Base-by-base conservation (phyloP, 164 flowering plant genomes). In the Liquidambar formosana region DNA sequence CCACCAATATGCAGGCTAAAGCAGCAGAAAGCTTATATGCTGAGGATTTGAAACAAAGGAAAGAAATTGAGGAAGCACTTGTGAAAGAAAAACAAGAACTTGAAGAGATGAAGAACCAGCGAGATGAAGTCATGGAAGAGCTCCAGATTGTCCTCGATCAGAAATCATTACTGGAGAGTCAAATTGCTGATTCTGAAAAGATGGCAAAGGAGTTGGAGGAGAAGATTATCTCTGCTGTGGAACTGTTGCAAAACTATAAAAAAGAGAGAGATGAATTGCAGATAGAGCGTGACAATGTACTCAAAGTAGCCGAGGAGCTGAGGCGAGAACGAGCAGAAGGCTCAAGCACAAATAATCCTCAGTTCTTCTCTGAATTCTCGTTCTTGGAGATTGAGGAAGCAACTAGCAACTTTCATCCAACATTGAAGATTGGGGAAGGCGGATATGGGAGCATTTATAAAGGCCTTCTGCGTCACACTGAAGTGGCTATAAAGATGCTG, bases 381-480 rank as follows among this genome's bases (percentile, higher is more conserved):
- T 83, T 82, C 62, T 68, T 58, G 12, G 97, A 92, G 66, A 81
- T 95, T 63, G 82, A 81, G 69, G 83, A 83, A 71, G 97, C 97
- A 1, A 95, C 97, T 43, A 59, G 27, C 4, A 60, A 68, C 63
- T 91, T 89, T 72, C 78, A 88, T 68, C 74, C 81, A 22, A 78
- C 85, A 1, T 68, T 81, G 70, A 86, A 83, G 81, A 90, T 95
- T 66, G 93, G 97, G 12, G 89, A 87, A 85, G 97, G 97, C 41
- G 97, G 92, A 18, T 89, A 84, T 80, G 94, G 97, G 41, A 85
- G 83, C 66, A 90, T 89, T 9, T 91, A 82, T 51, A 86, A 68
- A 73, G 97, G 93, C 49, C 1, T 67, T 10, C 77, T 95, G 70
- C 91, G 88, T 10, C 83, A 85, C 57, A 91, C 89, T 1, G 75